Evolutionary conservation across 1,284 basidiomycete species (phyloP), one percentile per base, ranked within the genome.

Genomic region (Paramarasmius palmivorus): DNA sequence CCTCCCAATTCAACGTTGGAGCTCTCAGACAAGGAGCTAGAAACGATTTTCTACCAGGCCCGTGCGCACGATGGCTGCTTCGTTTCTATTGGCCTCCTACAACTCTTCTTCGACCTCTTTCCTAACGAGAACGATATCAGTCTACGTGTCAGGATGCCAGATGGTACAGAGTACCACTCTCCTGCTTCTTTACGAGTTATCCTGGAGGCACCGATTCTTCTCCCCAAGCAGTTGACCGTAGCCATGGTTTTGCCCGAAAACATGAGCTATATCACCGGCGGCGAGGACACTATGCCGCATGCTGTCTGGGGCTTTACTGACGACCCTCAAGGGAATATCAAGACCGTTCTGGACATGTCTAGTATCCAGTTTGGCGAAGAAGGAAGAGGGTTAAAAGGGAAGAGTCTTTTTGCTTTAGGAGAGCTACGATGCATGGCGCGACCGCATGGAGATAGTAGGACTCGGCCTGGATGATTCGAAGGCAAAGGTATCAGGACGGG

Each of bases 291-390:
- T 9, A 62, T 63, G 50, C 10, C 25, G 20, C 68, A 69, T 55
- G 59, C 68, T 41, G 65, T 70, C 3, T 49, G 66, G 7, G 62
- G 52, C 5, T 70, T 69, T 51, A n/a, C 57, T 4, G 32, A 50
- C 2, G 49, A 62, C 3, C 17, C 15, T 2, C 29, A 55, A 0
- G 54, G 59, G 12, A 56, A 57, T 8, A 29, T 52, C 1, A 57
- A 60, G 23, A 61, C 60, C 12, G 57, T 70, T 12, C 62, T 70
- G 17, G 66, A 71, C 41, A 52, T 70, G n/a, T 32, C 68, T 1
- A 66, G 67, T 4, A 60, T 71, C 41, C 68, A 71, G 55, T 69
- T 69, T 53, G 69, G 69, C 17, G 64, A 67, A 26, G 61, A 55
- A 2, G 68, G 69, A 1, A 63, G 69, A 3, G 68, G 69, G 8